Evolutionary conservation across 495 filamentous ascomycete genomes (phyloP).

Genomic region (Coniosporium apollinis): DNA sequence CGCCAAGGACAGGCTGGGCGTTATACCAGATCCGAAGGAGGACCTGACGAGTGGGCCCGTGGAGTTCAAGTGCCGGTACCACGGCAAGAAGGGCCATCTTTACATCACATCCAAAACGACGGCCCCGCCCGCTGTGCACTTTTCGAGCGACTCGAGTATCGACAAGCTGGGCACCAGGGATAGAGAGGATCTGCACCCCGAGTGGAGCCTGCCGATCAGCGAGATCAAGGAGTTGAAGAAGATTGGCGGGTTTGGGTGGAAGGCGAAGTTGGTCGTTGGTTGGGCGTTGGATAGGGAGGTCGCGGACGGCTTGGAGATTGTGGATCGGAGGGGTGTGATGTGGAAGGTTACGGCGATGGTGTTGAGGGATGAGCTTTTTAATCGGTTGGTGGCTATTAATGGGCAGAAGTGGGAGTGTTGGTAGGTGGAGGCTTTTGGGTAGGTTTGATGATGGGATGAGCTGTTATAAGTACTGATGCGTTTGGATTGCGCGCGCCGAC

Average conservation of each 20-base stretch:
- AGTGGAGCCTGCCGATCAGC: constrained; percentile 40
- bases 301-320: constrained; percentile 59
- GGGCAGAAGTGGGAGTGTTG: constrained; percentile 78
- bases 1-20: constrained; percentile 55
- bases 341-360: constrained; percentile 56
- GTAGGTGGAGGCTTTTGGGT: constrained; percentile 31
- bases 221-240: constrained; percentile 61
- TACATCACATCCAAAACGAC: constrained; percentile 43
- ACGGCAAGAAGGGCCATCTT: constrained; percentile 54
- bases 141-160: constrained; percentile 29
- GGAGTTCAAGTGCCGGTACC: constrained; percentile 54
- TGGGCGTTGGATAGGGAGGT: constrained; percentile 65
- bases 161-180: constrained; percentile 33
- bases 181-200: constrained; percentile 34
- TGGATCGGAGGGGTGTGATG: constrained; percentile 33
- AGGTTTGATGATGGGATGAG: no score
- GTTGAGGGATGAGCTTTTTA: constrained; percentile 68
- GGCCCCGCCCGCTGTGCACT: constrained; percentile 42
- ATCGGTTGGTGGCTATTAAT: constrained; percentile 66
- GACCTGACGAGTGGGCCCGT: constrained; percentile 42
- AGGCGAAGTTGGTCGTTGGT: constrained; percentile 69
- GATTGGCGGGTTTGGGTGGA: constrained; percentile 76
- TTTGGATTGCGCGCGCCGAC: no score
- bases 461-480: no score
- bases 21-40: constrained; percentile 35